These are phyloP conservation scores for Debaryomyces psychrophilus DNA, from an alignment of 1,139 yeast species.

Conservation along the genomic window DNA sequence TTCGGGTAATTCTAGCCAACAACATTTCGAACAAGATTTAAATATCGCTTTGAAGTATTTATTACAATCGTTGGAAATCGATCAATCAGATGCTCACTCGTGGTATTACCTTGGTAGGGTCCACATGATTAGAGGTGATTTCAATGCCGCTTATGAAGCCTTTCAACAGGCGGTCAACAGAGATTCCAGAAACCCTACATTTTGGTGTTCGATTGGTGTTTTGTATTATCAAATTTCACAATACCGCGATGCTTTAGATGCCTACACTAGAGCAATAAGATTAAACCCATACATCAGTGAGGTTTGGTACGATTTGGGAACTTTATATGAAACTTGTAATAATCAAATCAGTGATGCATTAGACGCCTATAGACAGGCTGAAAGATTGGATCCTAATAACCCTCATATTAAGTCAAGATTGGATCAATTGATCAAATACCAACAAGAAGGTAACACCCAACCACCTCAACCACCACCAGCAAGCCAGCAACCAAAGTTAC, in stretches of 20 bases:
- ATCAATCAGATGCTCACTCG: conserved; percentile 88
- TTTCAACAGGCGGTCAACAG: conserved; percentile 98
- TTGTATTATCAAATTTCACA: conserved; percentile 94
- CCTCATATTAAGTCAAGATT: conserved; percentile 92
- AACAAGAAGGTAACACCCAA: conserved; percentile 71
- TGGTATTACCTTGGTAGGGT: conserved; percentile 98
- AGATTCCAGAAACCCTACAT: conserved; percentile 94
- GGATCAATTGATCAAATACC: conserved; percentile 78
- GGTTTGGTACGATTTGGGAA: conserved; percentile 98
- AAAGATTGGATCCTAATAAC: conserved; percentile 90
- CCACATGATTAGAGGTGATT: conserved; percentile 94
- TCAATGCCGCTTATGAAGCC: conserved; percentile 95
- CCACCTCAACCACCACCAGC: conserved; percentile 72
- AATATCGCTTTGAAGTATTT: conserved; percentile 81
- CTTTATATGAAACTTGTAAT: conserved; percentile 94
- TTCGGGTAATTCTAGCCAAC: conserved; percentile 26
- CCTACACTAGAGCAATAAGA: conserved; percentile 94
- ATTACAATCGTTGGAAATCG: conserved; percentile 85
- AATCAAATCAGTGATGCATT: conserved; percentile 93
- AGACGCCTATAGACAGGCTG: conserved; percentile 96
- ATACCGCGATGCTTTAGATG: conserved; percentile 95
- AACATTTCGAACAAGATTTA: conserved; percentile 63
- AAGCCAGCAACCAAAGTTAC: conserved; percentile 59
- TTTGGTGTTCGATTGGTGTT: conserved; percentile 99
- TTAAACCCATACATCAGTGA: conserved; percentile 94